Conservation (phyloP, 129 eudicot species). For the Oenanthe sinensis region DNA sequence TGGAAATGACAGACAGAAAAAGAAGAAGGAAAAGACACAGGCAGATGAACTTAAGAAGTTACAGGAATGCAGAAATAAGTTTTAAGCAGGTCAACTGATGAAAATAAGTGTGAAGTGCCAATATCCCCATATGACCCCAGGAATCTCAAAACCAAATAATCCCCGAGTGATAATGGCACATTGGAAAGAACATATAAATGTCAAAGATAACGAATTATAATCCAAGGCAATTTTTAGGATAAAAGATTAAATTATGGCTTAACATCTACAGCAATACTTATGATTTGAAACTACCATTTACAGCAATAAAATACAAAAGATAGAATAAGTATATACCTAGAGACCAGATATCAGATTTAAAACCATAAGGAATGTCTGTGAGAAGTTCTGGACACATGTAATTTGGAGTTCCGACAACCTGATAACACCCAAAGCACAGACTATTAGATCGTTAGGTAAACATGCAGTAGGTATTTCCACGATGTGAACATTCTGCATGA, state of each 20-base stretch:
- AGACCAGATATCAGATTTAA: conserved; percentile 98
- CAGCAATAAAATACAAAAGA: conserved; percentile 1
- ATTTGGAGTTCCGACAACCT: conserved; percentile 99
- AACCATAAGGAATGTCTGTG: conserved; percentile 96
- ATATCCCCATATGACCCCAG: not conserved
- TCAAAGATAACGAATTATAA: not conserved
- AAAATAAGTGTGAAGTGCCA: not conserved
- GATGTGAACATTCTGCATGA: not conserved
- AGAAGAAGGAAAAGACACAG: not conserved
- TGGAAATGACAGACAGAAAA: not conserved
- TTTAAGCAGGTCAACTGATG: not conserved
- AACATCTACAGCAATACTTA: not conserved
- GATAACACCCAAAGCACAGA: conserved; percentile 21
- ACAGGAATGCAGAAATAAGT: no score
- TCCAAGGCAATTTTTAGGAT: not conserved
- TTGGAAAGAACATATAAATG: not conserved
- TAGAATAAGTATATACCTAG: conserved; percentile 50
- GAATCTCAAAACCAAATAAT: not conserved
- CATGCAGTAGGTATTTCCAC: not conserved
- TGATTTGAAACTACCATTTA: not conserved
- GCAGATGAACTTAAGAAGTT: not conserved
- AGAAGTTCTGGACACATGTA: conserved; percentile 99
- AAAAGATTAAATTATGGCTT: not conserved
- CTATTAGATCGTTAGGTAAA: not conserved
- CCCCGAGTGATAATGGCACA: not conserved